These are phyloP conservation scores for Tephrocybe sp. DNA, from an alignment of 768 basidiomycete species.

Conservation along the genomic window DNA sequence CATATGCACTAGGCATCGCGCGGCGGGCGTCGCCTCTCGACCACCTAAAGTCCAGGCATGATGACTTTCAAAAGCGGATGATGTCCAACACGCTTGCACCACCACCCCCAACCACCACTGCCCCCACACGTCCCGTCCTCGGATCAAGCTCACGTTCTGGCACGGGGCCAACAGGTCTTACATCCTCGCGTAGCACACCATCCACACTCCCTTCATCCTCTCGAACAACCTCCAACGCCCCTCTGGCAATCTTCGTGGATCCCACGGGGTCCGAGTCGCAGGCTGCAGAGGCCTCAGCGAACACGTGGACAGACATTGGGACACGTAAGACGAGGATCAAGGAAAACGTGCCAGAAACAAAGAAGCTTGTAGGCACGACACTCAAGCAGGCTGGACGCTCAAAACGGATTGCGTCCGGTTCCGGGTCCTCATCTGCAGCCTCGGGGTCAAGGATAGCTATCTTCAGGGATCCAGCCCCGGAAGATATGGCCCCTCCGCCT, in stretches of 20 bases:
- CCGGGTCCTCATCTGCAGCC: slow-evolving; percentile 31
- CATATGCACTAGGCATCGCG: slow-evolving; percentile 86
- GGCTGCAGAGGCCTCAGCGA: slow-evolving; percentile 38
- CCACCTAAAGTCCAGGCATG: slow-evolving; percentile 71
- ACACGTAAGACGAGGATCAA: slow-evolving; percentile 78
- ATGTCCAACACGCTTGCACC: slow-evolving; percentile 52
- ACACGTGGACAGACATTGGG: slow-evolving; percentile 71
- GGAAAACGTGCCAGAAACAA: slow-evolving; percentile 72
- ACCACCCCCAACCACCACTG: slow-evolving; percentile 25
- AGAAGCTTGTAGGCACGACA: slow-evolving; percentile 67
- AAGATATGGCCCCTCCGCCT: slow-evolving; percentile 44
- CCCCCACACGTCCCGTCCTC: slow-evolving; percentile 31
- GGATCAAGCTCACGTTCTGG: slow-evolving; percentile 44
- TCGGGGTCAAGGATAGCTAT: slow-evolving; percentile 58
- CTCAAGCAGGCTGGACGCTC: slow-evolving; percentile 61
- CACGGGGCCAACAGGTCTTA: slow-evolving; percentile 25
- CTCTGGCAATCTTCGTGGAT: slow-evolving; percentile 74
- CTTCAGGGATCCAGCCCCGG: slow-evolving; percentile 61
- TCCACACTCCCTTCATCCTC: slow-evolving; percentile 24
- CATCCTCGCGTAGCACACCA: slow-evolving; percentile 15
- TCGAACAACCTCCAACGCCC: slow-evolving; percentile 48
- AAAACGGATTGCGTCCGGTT: slow-evolving; percentile 48
- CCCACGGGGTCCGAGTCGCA: slow-evolving; percentile 53
- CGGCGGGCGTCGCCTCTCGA: slow-evolving; percentile 81
- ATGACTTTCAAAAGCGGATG: slow-evolving; percentile 92